Evolutionary conservation across 805 yeast species (phyloP).

Genomic region (Monosporozyma aquatica): DNA sequence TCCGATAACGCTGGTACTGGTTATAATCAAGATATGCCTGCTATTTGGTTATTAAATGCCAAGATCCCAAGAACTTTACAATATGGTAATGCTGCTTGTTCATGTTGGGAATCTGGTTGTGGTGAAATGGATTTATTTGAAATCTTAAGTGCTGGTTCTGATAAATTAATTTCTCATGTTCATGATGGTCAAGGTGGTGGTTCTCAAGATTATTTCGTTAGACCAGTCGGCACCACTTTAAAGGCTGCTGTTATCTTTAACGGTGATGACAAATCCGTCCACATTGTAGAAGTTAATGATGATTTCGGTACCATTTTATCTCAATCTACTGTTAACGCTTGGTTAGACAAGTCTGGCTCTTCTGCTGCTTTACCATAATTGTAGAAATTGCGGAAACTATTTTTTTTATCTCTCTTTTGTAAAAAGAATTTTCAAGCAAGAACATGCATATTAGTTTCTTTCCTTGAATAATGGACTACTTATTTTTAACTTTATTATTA

Average conservation of each 20-base stretch:
- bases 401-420: no score
- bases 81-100: slow-evolving; percentile 77
- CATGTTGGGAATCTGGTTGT: slow-evolving; percentile 96
- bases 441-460: no score
- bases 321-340: slow-evolving; percentile 45
- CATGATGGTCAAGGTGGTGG: slow-evolving; percentile 85
- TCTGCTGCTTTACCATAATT: slow-evolving; percentile 30
- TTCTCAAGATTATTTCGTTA: slow-evolving; percentile 71
- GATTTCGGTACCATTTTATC: slow-evolving; percentile 47
- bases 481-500: no score
- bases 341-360: slow-evolving; percentile 50
- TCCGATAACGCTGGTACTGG: slow-evolving; percentile 41
- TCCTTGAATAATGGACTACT: no score
- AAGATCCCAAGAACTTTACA: slow-evolving; percentile 94
- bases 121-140: slow-evolving; percentile 97
- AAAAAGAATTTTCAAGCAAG: no score
- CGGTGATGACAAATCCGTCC: slow-evolving; percentile 37
- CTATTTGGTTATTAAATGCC: slow-evolving; percentile 92
- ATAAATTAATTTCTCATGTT: slow-evolving; percentile 67
- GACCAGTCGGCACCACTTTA: slow-evolving; percentile 71
- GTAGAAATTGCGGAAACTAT: no score
- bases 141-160: slow-evolving; percentile 67
- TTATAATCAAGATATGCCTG: slow-evolving; percentile 89
- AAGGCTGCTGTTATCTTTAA: slow-evolving; percentile 87
- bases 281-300: slow-evolving; percentile 53